These are phyloP conservation scores for Orbilia brochopaga DNA, from an alignment of 2,329 filamentous ascomycete species.

Conservation along the genomic window DNA sequence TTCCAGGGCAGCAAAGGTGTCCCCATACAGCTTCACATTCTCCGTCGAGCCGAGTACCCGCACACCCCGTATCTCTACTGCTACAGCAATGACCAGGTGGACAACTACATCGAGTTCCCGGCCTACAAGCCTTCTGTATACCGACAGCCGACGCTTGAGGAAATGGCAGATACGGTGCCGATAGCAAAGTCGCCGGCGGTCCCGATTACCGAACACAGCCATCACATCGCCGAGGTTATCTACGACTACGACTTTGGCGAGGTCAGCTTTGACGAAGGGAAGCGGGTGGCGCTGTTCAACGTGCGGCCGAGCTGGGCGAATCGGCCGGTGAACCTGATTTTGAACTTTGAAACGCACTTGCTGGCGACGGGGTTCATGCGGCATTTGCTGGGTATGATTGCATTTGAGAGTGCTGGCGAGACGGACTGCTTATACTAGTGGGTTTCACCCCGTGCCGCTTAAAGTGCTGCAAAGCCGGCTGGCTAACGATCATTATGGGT, in stretches of 20 bases:
- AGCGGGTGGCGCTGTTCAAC: conserved; percentile 38
- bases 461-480: neutral
- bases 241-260: conserved; percentile 50
- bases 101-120: conserved; percentile 49
- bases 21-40: conserved; percentile 47
- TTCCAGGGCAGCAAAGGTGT: conserved; percentile 36
- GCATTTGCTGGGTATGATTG: conserved; percentile 35
- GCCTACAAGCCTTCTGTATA: conserved; percentile 35
- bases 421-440: conserved; percentile 45
- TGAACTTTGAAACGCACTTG: conserved; percentile 41
- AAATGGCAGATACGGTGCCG: conserved; percentile 12
- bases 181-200: conserved; percentile 21
- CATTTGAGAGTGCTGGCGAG: conserved; percentile 39
- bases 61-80: conserved; percentile 49
- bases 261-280: conserved; percentile 43
- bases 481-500: conserved; percentile 12
- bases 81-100: conserved; percentile 42
- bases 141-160: conserved; percentile 36
- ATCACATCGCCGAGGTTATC: conserved; percentile 47
- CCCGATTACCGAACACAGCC: conserved; percentile 21
- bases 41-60: conserved; percentile 42
- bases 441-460: conserved; percentile 2
- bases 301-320: conserved; percentile 39
- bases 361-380: conserved; percentile 44
- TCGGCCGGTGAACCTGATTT: conserved; percentile 41